Base-by-base conservation (phyloP, 768 basidiomycete genomes). In the Mrakia blollopis region DNA sequence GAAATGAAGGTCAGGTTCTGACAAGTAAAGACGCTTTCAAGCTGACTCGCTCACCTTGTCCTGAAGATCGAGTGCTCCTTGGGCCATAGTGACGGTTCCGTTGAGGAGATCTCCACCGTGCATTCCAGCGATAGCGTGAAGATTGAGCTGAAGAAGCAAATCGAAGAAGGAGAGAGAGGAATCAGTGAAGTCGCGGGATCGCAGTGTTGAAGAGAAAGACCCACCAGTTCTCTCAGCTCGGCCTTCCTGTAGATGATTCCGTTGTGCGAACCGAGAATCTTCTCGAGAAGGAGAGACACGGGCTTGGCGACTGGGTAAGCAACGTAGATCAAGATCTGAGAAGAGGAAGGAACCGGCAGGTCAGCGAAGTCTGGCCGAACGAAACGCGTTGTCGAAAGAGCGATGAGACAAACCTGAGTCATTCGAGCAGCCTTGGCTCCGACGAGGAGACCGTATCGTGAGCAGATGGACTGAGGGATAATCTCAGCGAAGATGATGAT, bases 1-100 rank as follows among this genome's bases (percentile, higher is more conserved):
- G 0, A n/a, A 16, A 47, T n/a, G 70, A 52, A 5, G 25, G 21
- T 30, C 47, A 72, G 44, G 25, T 52, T 9, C 18, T 44, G 91
- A 91, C 50, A 62, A 30, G 11, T 21, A 3, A 10, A 68, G 65
- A 39, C 37, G 25, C 37, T 39, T 37, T 23, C 25, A 50, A 25
- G 57, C 32, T 6, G 3, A 1, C 10, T 35, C 14, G 16, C 39
- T 60, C 18, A 90, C 90, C 81, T 94, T 95, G 75, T 83, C 91
- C 81, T 95, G 93, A 21, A 96, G 83, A 81, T 94, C 93, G 32
- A 96, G 88, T 0, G 92, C 92, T 0, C 91, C 92, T 25, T 93
- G 92, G 54, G 94, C 93, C 82, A 95, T 94, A 1, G 90, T 89
- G 71, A 94, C 91, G 0, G 93, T 95, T 81, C 95, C 93, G 1